phyloP scores from a whole-genome alignment of 2,329 filamentous ascomycete genomes.

The Aspergillus sp. region DNA sequence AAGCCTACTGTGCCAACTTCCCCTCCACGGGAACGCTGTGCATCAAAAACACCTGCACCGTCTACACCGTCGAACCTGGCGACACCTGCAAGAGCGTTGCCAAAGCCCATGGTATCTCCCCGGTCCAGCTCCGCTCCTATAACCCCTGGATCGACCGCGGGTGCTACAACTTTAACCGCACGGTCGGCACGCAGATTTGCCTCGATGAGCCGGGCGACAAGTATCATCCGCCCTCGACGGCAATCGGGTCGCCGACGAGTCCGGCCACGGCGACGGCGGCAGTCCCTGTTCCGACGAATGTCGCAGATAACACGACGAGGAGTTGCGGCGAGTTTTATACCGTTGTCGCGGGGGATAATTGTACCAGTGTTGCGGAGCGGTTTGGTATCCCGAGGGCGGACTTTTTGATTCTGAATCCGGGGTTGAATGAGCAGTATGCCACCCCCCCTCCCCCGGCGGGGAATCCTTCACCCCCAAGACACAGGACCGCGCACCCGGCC shows the following conservation, averaged over 20 bases:
- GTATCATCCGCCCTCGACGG: no score
- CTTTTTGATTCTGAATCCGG: constrained; percentile 18
- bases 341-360: constrained; percentile 6
- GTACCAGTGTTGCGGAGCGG: constrained; percentile 1
- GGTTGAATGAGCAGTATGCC: background rate
- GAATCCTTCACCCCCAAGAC: no score
- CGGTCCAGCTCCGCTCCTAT: constrained; percentile 15
- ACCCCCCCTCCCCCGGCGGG: no score
- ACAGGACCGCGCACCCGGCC: no score
- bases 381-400: constrained; percentile 9
- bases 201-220: no score
- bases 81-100: constrained; percentile 18
- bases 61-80: constrained; percentile 7
- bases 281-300: constrained; percentile 15
- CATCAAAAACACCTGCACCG: constrained; percentile 2
- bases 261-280: constrained; percentile 5
- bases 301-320: constrained; percentile 1
- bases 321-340: constrained; percentile 16
- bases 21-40: constrained; percentile 6
- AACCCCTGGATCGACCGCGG: constrained; percentile 15
- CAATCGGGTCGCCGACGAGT: no score
- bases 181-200: constrained; percentile 10
- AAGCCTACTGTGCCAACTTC: constrained; percentile 12
- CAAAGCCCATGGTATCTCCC: constrained; percentile 11
- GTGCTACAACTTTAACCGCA: constrained; percentile 12